These are phyloP conservation scores for Penicillium coffeae DNA, from an alignment of 495 filamentous ascomycete genomes.

Conservation along the genomic window DNA sequence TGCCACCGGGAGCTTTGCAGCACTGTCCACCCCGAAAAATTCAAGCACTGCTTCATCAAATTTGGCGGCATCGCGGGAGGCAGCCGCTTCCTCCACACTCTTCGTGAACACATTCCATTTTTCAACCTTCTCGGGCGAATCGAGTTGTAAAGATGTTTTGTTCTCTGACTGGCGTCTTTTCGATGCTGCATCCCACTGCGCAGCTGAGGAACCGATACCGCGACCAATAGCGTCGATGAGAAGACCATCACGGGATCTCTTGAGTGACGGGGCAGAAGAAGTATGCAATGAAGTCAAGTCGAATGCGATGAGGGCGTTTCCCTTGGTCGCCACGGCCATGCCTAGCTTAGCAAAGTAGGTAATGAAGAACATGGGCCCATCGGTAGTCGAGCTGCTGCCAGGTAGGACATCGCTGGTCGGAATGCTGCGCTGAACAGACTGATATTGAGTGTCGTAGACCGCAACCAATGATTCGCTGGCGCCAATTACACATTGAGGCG, in stretches of 20 bases:
- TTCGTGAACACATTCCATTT: conserved; percentile 34
- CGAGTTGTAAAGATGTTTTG: conserved; percentile 28
- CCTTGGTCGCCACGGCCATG: conserved; percentile 55
- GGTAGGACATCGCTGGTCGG: conserved; percentile 44
- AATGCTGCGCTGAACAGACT: conserved; percentile 56
- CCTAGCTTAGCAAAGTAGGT: conserved; percentile 62
- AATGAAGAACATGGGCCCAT: conserved; percentile 38
- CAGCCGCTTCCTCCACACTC: conserved; percentile 24
- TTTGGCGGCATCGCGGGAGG: conserved; percentile 20
- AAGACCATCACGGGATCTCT: conserved; percentile 61
- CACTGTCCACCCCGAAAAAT: conserved; percentile 28
- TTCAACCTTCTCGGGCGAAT: conserved; percentile 30
- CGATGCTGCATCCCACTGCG: conserved; percentile 30
- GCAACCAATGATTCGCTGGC: conserved; percentile 44
- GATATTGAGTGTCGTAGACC: conserved; percentile 64
- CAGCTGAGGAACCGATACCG: conserved; percentile 37
- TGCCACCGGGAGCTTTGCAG: conserved; percentile 19
- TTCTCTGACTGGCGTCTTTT: conserved; percentile 36
- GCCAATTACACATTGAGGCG: conserved; percentile 42
- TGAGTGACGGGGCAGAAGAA: conserved; percentile 42
- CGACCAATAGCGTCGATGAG: conserved; percentile 69
- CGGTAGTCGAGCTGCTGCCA: conserved; percentile 14
- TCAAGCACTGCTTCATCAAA: conserved; percentile 40
- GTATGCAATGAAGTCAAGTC: conserved; percentile 58
- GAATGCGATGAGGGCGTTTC: conserved; percentile 54